phyloP scores from a whole-genome alignment of 2,329 filamentous ascomycete genomes.

The Cordyceps pruinosa region DNA sequence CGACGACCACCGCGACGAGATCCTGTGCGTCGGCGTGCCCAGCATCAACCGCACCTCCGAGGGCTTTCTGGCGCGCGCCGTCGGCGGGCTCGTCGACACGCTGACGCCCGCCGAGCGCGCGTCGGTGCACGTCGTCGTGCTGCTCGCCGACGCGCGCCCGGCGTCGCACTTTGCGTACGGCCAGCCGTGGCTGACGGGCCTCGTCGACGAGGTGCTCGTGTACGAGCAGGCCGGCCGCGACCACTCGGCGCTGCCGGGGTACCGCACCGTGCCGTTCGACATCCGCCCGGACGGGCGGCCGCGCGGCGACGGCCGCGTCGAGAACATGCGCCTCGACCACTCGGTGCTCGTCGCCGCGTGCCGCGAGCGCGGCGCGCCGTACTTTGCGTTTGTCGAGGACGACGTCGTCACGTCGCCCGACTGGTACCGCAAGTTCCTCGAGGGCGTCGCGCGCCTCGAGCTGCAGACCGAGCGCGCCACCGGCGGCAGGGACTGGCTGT shows the following conservation, averaged over 20 bases:
- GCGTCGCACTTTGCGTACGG: constrained; percentile 25
- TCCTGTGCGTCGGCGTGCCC: constrained; percentile 29
- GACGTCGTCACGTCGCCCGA: constrained; percentile 29
- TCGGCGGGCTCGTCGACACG: constrained; percentile 26
- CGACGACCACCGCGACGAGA: constrained; percentile 4
- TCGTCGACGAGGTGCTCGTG: constrained; percentile 29
- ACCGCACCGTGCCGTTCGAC: constrained; percentile 19
- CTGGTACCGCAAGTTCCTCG: constrained; percentile 26
- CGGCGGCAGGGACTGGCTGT: constrained; percentile 28
- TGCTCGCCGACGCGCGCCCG: constrained; percentile 29
- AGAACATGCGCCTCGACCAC: constrained; percentile 29
- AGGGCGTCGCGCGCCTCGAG: constrained; percentile 25
- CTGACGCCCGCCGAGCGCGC: constrained; percentile 25
- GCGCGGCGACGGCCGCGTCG: constrained; percentile 23
- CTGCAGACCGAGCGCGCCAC: constrained; percentile 12
- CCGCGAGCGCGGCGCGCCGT: constrained; percentile 21
- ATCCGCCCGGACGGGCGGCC: constrained; percentile 15
- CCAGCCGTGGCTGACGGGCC: constrained; percentile 24
- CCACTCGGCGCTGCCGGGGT: constrained; percentile 13
- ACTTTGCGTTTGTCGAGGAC: constrained; percentile 32
- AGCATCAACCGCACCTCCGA: constrained; percentile 26
- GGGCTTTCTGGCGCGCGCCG: constrained; percentile 23
- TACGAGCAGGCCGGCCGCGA: constrained; percentile 18
- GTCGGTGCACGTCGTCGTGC: constrained; percentile 26
- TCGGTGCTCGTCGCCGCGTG: constrained; percentile 28